These are phyloP conservation scores for Beauveria sp. DNA, from an alignment of 2,329 filamentous ascomycete genomes.

Conservation along the genomic window DNA sequence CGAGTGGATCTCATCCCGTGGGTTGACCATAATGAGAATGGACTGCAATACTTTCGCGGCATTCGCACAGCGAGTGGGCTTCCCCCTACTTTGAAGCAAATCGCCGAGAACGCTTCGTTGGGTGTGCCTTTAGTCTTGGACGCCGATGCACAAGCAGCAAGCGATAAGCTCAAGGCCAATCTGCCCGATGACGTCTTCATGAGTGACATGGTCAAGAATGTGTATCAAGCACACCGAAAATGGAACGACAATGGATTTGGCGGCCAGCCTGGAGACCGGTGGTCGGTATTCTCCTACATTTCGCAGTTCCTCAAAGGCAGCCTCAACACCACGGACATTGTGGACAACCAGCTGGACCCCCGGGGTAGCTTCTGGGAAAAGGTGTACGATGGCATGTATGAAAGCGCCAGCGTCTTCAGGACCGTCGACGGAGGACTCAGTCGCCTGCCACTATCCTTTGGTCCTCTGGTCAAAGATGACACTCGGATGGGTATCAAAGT, in stretches of 20 bases:
- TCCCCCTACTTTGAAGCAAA: slow-evolving; percentile 44
- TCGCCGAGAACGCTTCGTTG: slow-evolving; percentile 36
- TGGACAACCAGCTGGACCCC: slow-evolving; percentile 24
- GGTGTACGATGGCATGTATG: slow-evolving; percentile 16
- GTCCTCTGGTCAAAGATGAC: slow-evolving; percentile 50
- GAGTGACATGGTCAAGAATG: slow-evolving; percentile 31
- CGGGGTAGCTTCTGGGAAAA: slow-evolving; percentile 40
- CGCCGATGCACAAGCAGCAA: slow-evolving; percentile 25
- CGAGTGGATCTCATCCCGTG: slow-evolving; percentile 55
- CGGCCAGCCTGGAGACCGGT: slow-evolving; percentile 49
- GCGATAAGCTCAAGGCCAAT: slow-evolving; percentile 28
- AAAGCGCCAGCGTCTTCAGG: slow-evolving; percentile 37
- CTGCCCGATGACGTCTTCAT: slow-evolving; percentile 29
- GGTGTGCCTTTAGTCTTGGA: slow-evolving; percentile 24
- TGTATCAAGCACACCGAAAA: slow-evolving; percentile 37
- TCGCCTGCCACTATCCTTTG: slow-evolving; percentile 54
- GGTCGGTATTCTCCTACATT: slow-evolving; percentile 57
- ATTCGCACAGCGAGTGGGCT: slow-evolving; percentile 42
- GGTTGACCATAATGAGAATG: slow-evolving; percentile 49
- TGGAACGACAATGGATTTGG: slow-evolving; percentile 27
- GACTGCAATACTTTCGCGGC: slow-evolving; percentile 40
- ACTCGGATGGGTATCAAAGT: slow-evolving; percentile 51
- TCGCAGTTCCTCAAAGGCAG: slow-evolving; percentile 48
- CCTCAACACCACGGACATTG: slow-evolving; percentile 45
- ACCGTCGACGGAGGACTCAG: slow-evolving; percentile 54